Conservation (phyloP, 352 stramenopile species). For the Blastocystis sp. region DNA sequence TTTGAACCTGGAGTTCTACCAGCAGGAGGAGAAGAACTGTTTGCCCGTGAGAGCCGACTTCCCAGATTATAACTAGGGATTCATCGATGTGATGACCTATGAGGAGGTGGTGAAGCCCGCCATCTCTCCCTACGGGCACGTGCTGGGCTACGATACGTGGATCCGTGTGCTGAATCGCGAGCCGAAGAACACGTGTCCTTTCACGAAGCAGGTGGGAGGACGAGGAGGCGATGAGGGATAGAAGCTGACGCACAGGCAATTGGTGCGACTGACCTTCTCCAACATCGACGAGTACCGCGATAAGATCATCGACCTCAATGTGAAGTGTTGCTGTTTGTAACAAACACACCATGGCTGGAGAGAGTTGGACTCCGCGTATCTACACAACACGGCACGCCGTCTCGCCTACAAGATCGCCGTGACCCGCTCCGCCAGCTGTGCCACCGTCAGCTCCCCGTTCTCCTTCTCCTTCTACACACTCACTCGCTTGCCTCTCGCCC, state of each 20-base stretch:
- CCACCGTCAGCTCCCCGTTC: neutral
- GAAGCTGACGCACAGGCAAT: constrained; percentile 55
- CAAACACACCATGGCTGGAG: neutral
- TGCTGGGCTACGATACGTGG: constrained; percentile 66
- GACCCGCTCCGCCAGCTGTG: constrained; percentile 3
- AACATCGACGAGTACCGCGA: constrained; percentile 68
- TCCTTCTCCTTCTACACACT: constrained; percentile 21
- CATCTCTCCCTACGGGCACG: constrained; percentile 68
- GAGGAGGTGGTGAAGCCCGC: constrained; percentile 64
- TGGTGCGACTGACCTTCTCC: constrained; percentile 19
- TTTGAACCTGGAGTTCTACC: constrained; percentile 13
- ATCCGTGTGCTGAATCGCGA: constrained; percentile 65
- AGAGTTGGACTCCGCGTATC: neutral
- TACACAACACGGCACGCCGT: neutral
- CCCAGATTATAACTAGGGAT: constrained; percentile 30
- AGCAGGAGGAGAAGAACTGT: constrained; percentile 52
- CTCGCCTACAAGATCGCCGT: neutral
- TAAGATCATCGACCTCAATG: constrained; percentile 58
- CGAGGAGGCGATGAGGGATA: neutral
- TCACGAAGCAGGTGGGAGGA: constrained; percentile 52
- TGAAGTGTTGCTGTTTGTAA: neutral
- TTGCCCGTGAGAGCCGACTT: neutral
- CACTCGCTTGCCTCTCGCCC: neutral
- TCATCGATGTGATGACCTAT: constrained; percentile 65
- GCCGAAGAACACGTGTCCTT: constrained; percentile 69